Evolutionary conservation across 1,284 basidiomycete genomes (phyloP).

Genomic region (Cutaneotrichosporon sp.): DNA sequence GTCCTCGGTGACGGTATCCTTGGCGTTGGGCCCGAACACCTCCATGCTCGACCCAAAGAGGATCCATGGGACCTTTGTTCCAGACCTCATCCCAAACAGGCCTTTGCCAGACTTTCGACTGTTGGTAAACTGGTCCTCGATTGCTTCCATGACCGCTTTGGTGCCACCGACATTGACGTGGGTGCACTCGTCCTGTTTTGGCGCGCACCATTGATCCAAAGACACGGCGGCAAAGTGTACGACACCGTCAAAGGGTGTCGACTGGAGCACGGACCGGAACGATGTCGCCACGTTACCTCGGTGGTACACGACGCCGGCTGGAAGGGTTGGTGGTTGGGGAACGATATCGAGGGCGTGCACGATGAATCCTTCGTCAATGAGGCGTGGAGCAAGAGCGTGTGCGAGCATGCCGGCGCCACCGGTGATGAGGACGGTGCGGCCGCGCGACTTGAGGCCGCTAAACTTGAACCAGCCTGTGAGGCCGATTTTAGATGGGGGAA

Average conservation of each 20-base stretch:
- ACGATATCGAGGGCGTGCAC: constrained; percentile 41
- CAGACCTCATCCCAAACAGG: constrained; percentile 12
- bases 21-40: constrained; percentile 34
- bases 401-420: constrained; percentile 48
- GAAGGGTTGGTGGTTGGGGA: constrained; percentile 27
- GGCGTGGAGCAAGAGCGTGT: constrained; percentile 20
- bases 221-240: constrained; percentile 49
- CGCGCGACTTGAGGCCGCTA: constrained; percentile 52
- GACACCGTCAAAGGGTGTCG: constrained; percentile 36
- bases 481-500: neutral
- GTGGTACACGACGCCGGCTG: constrained; percentile 26
- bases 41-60: constrained; percentile 45
- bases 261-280: neutral
- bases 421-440: constrained; percentile 38
- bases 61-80: constrained; percentile 39
- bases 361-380: constrained; percentile 22
- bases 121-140: constrained; percentile 21
- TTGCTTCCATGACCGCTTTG: constrained; percentile 30
- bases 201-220: constrained; percentile 43
- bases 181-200: constrained; percentile 39
- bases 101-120: constrained; percentile 5
- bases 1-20: constrained; percentile 25
- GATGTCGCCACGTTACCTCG: constrained; percentile 20
- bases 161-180: constrained; percentile 44
- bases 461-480: constrained; percentile 10